Conservation (phyloP, 345 rosid genomes). For the Viola odorata region DNA sequence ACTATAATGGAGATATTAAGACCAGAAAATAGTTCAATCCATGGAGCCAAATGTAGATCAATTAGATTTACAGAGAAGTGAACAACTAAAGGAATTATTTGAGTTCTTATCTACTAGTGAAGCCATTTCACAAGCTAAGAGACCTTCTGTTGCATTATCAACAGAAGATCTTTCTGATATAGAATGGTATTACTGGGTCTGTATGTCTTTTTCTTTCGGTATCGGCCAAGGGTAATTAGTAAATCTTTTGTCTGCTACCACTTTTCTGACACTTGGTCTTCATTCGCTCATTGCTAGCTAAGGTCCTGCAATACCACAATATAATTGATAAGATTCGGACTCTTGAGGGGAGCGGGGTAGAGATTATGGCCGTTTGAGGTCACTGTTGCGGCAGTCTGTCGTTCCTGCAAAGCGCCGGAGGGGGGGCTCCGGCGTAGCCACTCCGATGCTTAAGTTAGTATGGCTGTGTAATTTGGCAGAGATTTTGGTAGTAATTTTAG, state of each 20-base stretch:
- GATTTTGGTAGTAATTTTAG: no score
- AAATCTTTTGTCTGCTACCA: no score
- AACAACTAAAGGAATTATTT: conserved; percentile 75
- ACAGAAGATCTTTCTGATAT: conserved; percentile 94
- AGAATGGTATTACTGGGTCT: conserved; percentile 94
- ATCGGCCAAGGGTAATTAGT: conserved; percentile 70
- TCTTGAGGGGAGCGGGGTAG: no score
- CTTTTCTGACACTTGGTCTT: conserved; percentile 30
- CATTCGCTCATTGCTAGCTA: conserved; percentile 87
- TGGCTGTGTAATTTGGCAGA: no score
- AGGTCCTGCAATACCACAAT: no score
- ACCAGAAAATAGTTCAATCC: conserved; percentile 87
- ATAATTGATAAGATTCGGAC: no score
- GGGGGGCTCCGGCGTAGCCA: no score
- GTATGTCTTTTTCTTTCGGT: conserved; percentile 89
- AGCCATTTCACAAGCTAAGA: conserved; percentile 50
- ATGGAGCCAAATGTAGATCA: conserved; percentile 57
- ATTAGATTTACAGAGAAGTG: conserved; percentile 81
- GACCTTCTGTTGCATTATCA: conserved; percentile 74
- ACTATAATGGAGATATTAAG: conserved; percentile 95
- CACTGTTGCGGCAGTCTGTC: no score
- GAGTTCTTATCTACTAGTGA: conserved; percentile 60
- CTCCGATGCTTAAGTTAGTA: no score
- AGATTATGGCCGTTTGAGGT: no score
- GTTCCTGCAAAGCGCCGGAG: no score